Evolutionary conservation across 2,329 filamentous ascomycete species (phyloP), one percentile per base, ranked within the genome.

Genomic region (Ophiostoma fasciatum): DNA sequence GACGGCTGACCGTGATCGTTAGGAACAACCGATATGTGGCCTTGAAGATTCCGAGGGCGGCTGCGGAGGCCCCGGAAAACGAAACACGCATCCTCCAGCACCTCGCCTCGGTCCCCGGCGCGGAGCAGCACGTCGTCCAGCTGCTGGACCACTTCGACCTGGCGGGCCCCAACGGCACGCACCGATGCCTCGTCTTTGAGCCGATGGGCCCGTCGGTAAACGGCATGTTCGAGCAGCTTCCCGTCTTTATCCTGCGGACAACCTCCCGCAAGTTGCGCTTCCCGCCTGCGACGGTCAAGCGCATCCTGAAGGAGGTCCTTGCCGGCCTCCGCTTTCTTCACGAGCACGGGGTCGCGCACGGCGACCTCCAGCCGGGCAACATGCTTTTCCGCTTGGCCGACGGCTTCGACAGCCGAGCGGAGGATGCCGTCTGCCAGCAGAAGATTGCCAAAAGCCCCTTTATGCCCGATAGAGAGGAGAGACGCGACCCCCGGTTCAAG

Each of bases 331-430:
- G 14, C 7, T 32, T 42, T 19, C 22, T 44, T 5, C 42, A 44
- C 31, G 28, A 26, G 2, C 31, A 35, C 17, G 39, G 39, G 21
- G 34, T 44, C 14, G 29, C 36, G 5, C 39, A 40, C 25, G 42
- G 42, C 8, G 39, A 44, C 20, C 17, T 44, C 8, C 40, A 44
- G 31, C 35, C 31, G 7, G 39, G 38, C 5, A 44, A 43, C 27
- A 33, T 43, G 13, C 25, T 41, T 4, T 32, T 43, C n/a, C 61
- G 20, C 5, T 14, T 40, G 3, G 14, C 14, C 7, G 13, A 18
- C 17, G 14, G 15, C n/a, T 4, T 38, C 10, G 21, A 34, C 18
- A n/a, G 7, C 8, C 13, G 13, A 5, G 4, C 12, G 2, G 37
- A 35, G 14, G 13, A 21, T 7, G 14, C 10, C 2, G 32, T 39